Evolutionary conservation across 129 eudicot species (phyloP), one percentile per base, ranked within the genome.

Genomic region (Flaveria trinervia): DNA sequence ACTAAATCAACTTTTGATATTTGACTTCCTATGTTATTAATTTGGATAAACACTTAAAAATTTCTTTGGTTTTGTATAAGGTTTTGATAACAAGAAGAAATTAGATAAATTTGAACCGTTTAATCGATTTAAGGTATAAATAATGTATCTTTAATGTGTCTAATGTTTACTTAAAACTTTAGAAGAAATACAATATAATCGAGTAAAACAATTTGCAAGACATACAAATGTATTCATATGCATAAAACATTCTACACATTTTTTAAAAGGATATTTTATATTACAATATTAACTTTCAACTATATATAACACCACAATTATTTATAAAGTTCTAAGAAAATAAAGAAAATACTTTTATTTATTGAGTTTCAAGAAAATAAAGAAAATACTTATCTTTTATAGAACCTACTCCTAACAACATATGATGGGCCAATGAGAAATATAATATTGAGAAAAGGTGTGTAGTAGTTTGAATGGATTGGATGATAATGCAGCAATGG

Each of bases 391-490:
- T 30, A 33, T 18, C 13, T 45, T 45, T 45, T 30, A 33, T 66
- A 4, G 18, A 39, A 41, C 14, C 23, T 59, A 11, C 25, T 50
- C 55, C 9, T 56, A 20, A 66, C 12, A 61, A 54, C 80, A 68
- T 66, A 5, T 68, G 69, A 78, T 61, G 71, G 23, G 82, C 44
- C 52, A 68, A 68, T 68, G 46, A 46, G 49, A n/a, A 70, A 61
- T 78, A 57, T 7, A 43, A 59, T 56, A 78, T n/a, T 44, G 50
- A 44, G 76, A 80, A 72, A 65, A 16, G 48, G 41, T 22, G 15
- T 66, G 68, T 43, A 75, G 84, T 80, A 65, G 84, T 80, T 80
- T 80, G 48, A 80, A 74, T 74, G 84, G 84, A 74, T 73, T 20
- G 77, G 82, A 60, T 78, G 52, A 78, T 46, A 70, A 56, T 68